Base-by-base conservation (phyloP, 208 protist species). In the Hexamita inflata region DNA sequence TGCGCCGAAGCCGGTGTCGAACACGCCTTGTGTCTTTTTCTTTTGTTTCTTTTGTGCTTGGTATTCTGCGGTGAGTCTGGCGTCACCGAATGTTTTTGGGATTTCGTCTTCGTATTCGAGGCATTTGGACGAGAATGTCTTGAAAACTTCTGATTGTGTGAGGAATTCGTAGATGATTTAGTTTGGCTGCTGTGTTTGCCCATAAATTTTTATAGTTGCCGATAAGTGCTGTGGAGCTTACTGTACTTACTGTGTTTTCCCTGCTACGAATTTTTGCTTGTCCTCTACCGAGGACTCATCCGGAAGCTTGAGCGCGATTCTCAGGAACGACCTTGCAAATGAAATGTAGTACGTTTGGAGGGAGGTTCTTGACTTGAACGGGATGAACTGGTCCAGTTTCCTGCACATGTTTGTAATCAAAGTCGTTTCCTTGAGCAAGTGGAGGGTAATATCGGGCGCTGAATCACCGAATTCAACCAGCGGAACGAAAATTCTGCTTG, bases 51-150 rank as follows among this genome's bases (percentile, higher is more conserved):
- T 70, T 11, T 15, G 19, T 19, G 11, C 35, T 11, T 7, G 4
- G 64, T 70, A 70, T 9, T 70, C 64, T 24, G 64, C 26, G 7
- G 64, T 15, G 2, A 70, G 64, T n/a, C 64, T n/a, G n/a, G 64
- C 64, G 64, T 70, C 64, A 4, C 64, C 64, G 38, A 70, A 70
- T 28, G 64, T 70, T n/a, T 70, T 70, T 15, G 64, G 64, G 26
- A 70, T 70, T 9, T 35, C n/a, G 28, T 70, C 64, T n/a, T 70
- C 64, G 9, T 7, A 34, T 34, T 70, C 64, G 11, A 70, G n/a
- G 42, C 38, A 38, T 19, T 9, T n/a, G 11, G 4, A 24, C 19
- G 32, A 45, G 64, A 70, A 70, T 15, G 11, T 15, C 9, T 45
- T 70, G 64, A 70, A 70, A n/a, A 32, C 35, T n/a, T 70, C 64